These are phyloP conservation scores for Amanita rimosa DNA, from an alignment of 768 basidiomycete genomes.

Conservation along the genomic window DNA sequence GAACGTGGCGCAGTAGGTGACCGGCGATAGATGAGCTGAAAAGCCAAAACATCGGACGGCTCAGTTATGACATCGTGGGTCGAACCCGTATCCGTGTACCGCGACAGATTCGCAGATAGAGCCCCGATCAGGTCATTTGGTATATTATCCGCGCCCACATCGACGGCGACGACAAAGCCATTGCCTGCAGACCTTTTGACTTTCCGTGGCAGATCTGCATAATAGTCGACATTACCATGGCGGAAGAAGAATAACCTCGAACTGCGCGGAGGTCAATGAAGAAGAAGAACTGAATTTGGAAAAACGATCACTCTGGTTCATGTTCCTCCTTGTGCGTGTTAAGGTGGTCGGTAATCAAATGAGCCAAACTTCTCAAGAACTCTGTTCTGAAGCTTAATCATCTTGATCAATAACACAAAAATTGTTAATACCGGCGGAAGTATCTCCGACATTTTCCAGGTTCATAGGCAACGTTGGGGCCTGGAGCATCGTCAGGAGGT, in stretches of 20 bases:
- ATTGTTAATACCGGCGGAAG: constrained; percentile 24
- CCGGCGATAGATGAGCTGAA: constrained; percentile 26
- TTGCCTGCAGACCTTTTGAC: constrained; percentile 15
- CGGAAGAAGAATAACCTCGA: constrained; percentile 43
- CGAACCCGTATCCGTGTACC: constrained; percentile 19
- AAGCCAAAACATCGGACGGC: constrained; percentile 54
- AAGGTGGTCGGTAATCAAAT: constrained; percentile 30
- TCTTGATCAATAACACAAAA: background rate
- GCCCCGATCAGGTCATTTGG: constrained; percentile 51
- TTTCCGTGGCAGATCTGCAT: constrained; percentile 12
- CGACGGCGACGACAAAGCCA: constrained; percentile 41
- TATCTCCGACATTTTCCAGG: constrained; percentile 20
- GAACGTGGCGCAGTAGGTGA: constrained; percentile 11
- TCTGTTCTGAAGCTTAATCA: background rate
- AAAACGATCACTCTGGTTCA: constrained; percentile 20
- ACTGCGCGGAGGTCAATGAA: constrained; percentile 12
- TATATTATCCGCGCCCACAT: constrained; percentile 26
- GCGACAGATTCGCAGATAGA: constrained; percentile 30
- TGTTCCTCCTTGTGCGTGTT: constrained; percentile 23
- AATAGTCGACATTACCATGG: constrained; percentile 36
- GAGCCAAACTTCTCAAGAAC: constrained; percentile 1
- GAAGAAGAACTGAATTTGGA: background rate
- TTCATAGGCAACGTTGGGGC: constrained; percentile 25
- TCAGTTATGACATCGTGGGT: constrained; percentile 47
- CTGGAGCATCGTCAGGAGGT: constrained; percentile 34